Base-by-base conservation (phyloP, 2,329 filamentous ascomycete genomes). In the Dothidotthia symphoricarpi region DNA sequence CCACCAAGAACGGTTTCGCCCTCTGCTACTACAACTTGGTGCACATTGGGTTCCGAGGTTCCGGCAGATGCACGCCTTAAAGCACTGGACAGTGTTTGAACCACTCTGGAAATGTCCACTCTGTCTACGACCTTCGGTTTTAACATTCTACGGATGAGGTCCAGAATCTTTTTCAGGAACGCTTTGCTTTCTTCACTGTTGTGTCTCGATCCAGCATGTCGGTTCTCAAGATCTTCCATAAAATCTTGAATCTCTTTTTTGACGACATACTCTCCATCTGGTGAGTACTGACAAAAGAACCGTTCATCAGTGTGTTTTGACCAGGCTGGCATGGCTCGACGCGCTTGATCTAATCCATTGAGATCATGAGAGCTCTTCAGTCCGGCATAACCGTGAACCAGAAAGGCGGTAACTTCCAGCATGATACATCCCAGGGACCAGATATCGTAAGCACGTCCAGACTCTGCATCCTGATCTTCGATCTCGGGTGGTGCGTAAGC, bases 341-440 rank as follows among this genome's bases (percentile, higher is more conserved):
- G 34, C 6, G 28, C 31, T 31, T 39, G 22, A 22, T 43, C 40
- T 16, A 43, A 24, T n/a, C 40, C 40, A 6, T 7, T 7, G 25
- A 33, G 33, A 9, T 33, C 10, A 9, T 3, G 6, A 16, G 25
- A 28, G 24, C 38, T 38, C 16, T 27, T 35, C 14, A 41, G 15
- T 8, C 42, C 42, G 6, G 17, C 34, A 25, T 45, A 41, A 3
- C 38, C 34, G 3, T 34, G 17, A 4, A 45, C 34, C 3, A 45
- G 9, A 15, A 45, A 45, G 6, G 42, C 30, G 6, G 34, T 32
- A 8, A 43, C 28, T 19, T 46, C 43, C 3, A 46, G 36, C 5
- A 42, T 15, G 16, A 46, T 46, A 16, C 39, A 46, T 7, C 39
- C 43, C 5, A 46, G 34, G 9, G 39, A 42, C 43, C 43, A 46